These are phyloP conservation scores for Yueomyces sp. DNA, from an alignment of 805 yeast species.

Conservation along the genomic window DNA sequence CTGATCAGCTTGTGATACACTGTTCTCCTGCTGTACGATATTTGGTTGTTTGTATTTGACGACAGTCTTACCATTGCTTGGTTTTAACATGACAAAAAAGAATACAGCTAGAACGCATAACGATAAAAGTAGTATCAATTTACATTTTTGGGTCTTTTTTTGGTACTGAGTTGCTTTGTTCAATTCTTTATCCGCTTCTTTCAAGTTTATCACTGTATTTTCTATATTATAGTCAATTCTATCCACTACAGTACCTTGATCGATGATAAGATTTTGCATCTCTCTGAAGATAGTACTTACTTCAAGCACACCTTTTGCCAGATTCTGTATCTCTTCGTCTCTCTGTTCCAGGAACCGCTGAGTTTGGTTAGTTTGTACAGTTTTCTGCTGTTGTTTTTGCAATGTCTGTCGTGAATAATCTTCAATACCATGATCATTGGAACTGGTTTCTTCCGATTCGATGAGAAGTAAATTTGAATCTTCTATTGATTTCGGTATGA, in stretches of 20 bases:
- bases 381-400: slow-evolving; percentile 19
- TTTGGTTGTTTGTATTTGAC: slow-evolving; percentile 1
- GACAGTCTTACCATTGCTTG: slow-evolving; percentile 19
- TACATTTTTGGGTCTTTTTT: slow-evolving; percentile 82
- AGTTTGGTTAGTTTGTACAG: slow-evolving; percentile 6
- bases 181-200: slow-evolving; percentile 66
- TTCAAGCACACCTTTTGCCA: slow-evolving; percentile 91
- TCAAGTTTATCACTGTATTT: slow-evolving; percentile 63
- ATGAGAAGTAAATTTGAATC: slow-evolving; percentile 11
- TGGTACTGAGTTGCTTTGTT: slow-evolving; percentile 69
- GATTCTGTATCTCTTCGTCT: slow-evolving; percentile 77
- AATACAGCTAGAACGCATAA: slow-evolving; percentile 61
- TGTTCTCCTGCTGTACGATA: neutral
- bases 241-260: slow-evolving; percentile 90
- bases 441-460: slow-evolving; percentile 19
- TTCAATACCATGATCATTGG: slow-evolving; percentile 20
- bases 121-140: slow-evolving; percentile 60
- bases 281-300: slow-evolving; percentile 88
- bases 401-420: slow-evolving; percentile 24
- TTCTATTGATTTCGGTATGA: slow-evolving; percentile 15
- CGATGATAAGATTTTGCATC: slow-evolving; percentile 81
- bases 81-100: slow-evolving; percentile 58
- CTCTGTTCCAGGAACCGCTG: slow-evolving; percentile 35
- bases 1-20: no score
- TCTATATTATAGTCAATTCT: slow-evolving; percentile 86